These are phyloP conservation scores for Aspergillus ustus DNA, from an alignment of 2,329 filamentous ascomycete genomes.

Conservation along the genomic window DNA sequence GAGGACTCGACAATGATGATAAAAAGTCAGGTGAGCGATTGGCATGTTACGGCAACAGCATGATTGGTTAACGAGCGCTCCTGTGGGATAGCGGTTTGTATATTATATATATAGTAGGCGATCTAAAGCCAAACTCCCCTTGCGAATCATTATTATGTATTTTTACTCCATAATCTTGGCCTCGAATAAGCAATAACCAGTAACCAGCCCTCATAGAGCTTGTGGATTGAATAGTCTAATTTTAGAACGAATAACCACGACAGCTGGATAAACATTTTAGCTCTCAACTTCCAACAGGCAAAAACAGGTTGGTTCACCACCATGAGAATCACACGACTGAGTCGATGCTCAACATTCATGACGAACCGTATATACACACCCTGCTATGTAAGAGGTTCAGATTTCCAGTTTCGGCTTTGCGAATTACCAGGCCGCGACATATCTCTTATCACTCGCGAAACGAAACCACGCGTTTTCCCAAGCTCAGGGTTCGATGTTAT, in stretches of 20 bases:
- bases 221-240: too few relatives aligned
- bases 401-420: background rate
- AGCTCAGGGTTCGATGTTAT: background rate
- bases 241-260: too few relatives aligned
- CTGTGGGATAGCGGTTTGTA: background rate
- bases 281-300: too few relatives aligned
- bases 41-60: background rate
- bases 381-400: background rate
- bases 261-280: too few relatives aligned
- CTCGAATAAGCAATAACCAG: too few relatives aligned
- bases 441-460: background rate
- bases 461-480: background rate
- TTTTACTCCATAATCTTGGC: background rate
- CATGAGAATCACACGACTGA: too few relatives aligned
- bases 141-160: background rate
- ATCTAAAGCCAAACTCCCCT: background rate
- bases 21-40: background rate
- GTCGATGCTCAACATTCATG: too few relatives aligned
- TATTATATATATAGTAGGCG: background rate
- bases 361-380: too few relatives aligned
- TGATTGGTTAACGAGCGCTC: conserved; percentile 1
- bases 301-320: too few relatives aligned
- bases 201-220: too few relatives aligned
- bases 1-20: conserved; percentile 26
- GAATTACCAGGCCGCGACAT: background rate